Evolutionary conservation across 306 rosid species (phyloP).

Genomic region (Senna siamea): DNA sequence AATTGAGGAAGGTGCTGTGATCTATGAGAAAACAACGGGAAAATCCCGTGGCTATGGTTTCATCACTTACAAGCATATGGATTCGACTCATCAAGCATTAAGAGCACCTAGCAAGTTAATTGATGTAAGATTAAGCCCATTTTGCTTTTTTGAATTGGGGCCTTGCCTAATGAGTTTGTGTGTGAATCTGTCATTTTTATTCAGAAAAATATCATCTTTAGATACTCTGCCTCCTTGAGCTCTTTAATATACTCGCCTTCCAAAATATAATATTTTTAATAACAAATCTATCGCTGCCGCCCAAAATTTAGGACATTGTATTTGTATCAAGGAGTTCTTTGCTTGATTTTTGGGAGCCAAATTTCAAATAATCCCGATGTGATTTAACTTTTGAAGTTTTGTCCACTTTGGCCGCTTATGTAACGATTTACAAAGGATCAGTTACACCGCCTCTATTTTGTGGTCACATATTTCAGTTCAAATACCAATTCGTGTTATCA

Average conservation of each 20-base stretch:
- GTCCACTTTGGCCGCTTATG: background rate
- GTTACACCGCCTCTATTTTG: conserved; percentile 1
- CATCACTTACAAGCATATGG: conserved; percentile 73
- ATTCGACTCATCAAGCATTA: conserved; percentile 73
- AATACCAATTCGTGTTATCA: background rate
- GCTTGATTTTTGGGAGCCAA: background rate
- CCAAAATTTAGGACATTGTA: conserved; percentile 13
- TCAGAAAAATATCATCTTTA: conserved; percentile 11
- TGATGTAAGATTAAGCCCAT: conserved; percentile 57
- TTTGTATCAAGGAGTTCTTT: conserved; percentile 8
- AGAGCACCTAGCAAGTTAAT: conserved; percentile 79
- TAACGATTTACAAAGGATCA: background rate
- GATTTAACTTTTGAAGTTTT: conserved; percentile 13
- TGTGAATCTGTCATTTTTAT: conserved; percentile 9
- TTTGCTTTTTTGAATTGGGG: conserved; percentile 21
- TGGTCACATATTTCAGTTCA: background rate
- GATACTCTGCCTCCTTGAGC: conserved; percentile 33
- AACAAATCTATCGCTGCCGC: background rate
- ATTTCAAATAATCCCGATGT: conserved; percentile 7
- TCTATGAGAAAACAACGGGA: conserved; percentile 64
- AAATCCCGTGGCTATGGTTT: conserved; percentile 87
- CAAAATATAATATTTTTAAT: background rate
- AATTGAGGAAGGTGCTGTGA: conserved; percentile 84
- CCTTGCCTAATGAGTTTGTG: conserved; percentile 15
- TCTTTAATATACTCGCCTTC: background rate